Evolutionary conservation across 768 basidiomycete species (phyloP), one percentile per base, ranked within the genome.

Genomic region (Lactarius deliciosus): DNA sequence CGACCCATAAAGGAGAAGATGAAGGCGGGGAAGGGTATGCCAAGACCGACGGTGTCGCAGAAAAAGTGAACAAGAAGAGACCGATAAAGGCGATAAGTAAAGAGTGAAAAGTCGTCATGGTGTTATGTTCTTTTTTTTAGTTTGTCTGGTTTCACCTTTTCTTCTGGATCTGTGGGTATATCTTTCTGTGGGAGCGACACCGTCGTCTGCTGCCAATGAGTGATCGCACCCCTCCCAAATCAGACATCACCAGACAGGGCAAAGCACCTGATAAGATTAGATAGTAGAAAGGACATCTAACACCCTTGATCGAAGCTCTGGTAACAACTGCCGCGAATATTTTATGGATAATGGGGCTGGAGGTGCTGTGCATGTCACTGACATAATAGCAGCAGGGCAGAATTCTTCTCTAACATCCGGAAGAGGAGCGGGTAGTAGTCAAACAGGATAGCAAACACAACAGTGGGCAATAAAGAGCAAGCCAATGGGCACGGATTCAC

Each of bases 361-460:
- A 25, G 41, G 32, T 58, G 56, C 36, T 22, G 28, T 25, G 61
- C 18, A 58, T 36, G 53, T 54, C 34, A 36, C 61, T 34, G 6
- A 55, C 58, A 22, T 38, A 7, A 40, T 59, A 32, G 47, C 57
- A 38, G 18, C 16, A 66, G 9, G 22, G 43, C 57, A 54, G 32
- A 38, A 20, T 18, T 15, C n/a, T 25, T 59, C 30, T 67, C 61
- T 57, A 43, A 43, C 61, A 43, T 16, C 32, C 40, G 20, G 50
- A 38, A 58, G 20, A 58, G 13, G 20, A 43, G 47, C 40, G 38
- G 16, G 30, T 34, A 57, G 30, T 47, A 60, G 6, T 64, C 58
- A 60, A 67, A 67, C 62, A 67, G 57, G 54, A 64, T 47, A 67
- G 66, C 62, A 56, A 25, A 64, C 61, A 67, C 57, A 67, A 67